phyloP scores from a whole-genome alignment of 495 filamentous ascomycete species.

The Aspergillus ostianus region DNA sequence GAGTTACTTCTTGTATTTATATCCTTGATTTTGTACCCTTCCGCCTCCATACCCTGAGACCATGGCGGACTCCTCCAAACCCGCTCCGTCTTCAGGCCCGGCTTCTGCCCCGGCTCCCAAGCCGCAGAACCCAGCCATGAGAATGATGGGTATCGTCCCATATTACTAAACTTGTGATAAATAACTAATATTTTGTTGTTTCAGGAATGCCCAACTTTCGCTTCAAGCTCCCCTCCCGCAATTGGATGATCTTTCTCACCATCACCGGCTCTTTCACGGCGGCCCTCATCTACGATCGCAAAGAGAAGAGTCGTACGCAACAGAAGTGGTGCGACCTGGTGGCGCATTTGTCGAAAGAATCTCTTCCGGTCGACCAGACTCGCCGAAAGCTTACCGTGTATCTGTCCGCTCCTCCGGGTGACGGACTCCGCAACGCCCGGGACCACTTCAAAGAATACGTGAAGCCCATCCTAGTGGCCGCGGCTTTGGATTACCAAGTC shows the following conservation, averaged over 20 bases:
- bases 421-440: slow-evolving; percentile 74
- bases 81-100: slow-evolving; percentile 30
- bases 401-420: slow-evolving; percentile 79
- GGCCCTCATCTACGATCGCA: slow-evolving; percentile 83
- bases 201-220: slow-evolving; percentile 72
- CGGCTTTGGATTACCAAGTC: slow-evolving; percentile 90
- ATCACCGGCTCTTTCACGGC: slow-evolving; percentile 73
- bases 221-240: slow-evolving; percentile 86
- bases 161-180: neutral
- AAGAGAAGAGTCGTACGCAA: slow-evolving; percentile 78
- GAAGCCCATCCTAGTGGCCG: slow-evolving; percentile 87
- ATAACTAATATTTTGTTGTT: neutral
- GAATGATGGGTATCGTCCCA: slow-evolving; percentile 61
- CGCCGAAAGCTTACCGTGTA: slow-evolving; percentile 85
- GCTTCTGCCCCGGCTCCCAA: slow-evolving; percentile 44
- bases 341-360: slow-evolving; percentile 78
- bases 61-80: slow-evolving; percentile 40
- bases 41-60: neutral
- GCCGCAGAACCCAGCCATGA: slow-evolving; percentile 63
- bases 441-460: slow-evolving; percentile 96
- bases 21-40: neutral
- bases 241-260: slow-evolving; percentile 93
- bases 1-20: neutral
- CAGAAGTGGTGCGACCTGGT: slow-evolving; percentile 86
- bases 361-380: slow-evolving; percentile 65